A percentile compares a stretch with the other conserved stretches of the same genome.
These are phyloP conservation scores for Catenaria anguillulae DNA, from an alignment of 371 early-diverging fungal genomes.

Conservation along the genomic window DNA sequence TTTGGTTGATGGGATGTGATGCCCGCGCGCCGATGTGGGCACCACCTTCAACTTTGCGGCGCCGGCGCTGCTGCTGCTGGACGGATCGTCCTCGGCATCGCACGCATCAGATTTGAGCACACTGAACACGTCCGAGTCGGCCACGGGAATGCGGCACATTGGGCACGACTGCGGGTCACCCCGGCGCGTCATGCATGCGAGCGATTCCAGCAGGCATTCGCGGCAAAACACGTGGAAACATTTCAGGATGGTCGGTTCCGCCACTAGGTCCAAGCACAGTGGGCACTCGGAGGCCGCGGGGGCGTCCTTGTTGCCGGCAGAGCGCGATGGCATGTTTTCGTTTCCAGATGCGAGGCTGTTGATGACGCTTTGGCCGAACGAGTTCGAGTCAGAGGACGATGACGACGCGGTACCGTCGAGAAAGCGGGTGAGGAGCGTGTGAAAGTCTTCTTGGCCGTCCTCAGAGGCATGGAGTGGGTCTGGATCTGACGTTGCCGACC, in stretches of 20 bases:
- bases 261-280: conserved; percentile 37
- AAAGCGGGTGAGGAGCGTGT: conserved; percentile 30
- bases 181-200: conserved; percentile 31
- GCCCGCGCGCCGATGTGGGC: not conserved
- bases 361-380: conserved; percentile 10
- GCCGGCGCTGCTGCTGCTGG: not conserved
- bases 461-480: no score
- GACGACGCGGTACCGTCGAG: no score
- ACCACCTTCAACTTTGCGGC: not conserved
- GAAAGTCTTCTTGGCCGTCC: no score
- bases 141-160: conserved; percentile 35
- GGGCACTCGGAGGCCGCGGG: conserved; percentile 23
- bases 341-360: conserved; percentile 21
- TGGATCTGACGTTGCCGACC: no score
- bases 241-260: conserved; percentile 34
- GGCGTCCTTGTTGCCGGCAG: conserved; percentile 16
- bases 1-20: not conserved
- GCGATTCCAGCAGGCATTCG: conserved; percentile 34
- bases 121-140: conserved; percentile 34
- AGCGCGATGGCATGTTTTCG: conserved; percentile 21
- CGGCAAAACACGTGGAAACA: conserved; percentile 52
- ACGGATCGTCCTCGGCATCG: no score
- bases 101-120: no score
- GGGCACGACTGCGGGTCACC: conserved; percentile 45
- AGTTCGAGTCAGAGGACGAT: no score